These are phyloP conservation scores for Parmelia sp. DNA, from an alignment of 495 filamentous ascomycete species.

Conservation along the genomic window DNA sequence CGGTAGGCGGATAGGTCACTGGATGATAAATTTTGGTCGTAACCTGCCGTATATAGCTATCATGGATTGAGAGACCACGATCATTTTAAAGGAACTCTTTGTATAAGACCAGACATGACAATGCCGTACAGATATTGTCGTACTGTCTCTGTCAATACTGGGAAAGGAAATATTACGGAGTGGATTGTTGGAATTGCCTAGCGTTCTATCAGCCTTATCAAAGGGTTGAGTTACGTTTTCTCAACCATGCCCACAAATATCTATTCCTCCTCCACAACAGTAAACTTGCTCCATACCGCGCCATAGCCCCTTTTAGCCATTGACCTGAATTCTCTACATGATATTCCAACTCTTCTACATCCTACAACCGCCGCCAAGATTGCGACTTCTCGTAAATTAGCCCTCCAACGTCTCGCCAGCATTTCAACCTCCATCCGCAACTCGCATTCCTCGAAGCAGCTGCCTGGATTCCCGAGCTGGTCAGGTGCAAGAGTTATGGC, in stretches of 20 bases:
- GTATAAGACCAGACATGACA: neutral
- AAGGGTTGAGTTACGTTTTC: neutral
- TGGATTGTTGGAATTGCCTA: no score
- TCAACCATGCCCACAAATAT: neutral
- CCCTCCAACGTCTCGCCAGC: conserved; percentile 14
- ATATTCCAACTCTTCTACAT: neutral
- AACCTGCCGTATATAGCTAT: neutral
- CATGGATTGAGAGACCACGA: neutral
- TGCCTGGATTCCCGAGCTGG: neutral
- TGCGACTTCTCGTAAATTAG: neutral
- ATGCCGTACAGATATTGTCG: neutral
- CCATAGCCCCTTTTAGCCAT: neutral
- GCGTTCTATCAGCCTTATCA: neutral
- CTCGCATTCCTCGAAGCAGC: conserved; percentile 1
- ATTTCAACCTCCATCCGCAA: neutral
- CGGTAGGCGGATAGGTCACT: neutral
- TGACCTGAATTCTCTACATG: neutral
- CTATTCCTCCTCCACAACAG: neutral
- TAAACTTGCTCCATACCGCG: neutral
- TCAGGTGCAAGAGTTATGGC: conserved; percentile 33
- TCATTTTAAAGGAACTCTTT: neutral
- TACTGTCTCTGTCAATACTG: neutral
- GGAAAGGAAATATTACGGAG: neutral
- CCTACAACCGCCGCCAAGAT: conserved; percentile 3
- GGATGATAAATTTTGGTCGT: neutral